Evolutionary conservation across 2,329 filamentous ascomycete species (phyloP), one percentile per base, ranked within the genome.

Genomic region (Verticillium nonalfalfae): DNA sequence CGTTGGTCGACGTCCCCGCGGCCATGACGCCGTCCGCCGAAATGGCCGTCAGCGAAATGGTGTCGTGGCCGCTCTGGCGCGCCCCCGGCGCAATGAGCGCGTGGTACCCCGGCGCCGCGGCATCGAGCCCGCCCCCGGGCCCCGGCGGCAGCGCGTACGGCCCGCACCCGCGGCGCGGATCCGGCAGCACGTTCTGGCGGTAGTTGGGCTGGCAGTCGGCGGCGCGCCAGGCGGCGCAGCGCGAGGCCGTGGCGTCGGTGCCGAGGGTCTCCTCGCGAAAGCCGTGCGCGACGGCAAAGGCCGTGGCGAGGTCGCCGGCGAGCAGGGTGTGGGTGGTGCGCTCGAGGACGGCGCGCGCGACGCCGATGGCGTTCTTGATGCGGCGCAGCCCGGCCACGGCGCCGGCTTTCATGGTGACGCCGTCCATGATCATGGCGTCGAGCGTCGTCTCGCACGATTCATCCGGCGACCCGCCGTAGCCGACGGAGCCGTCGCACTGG

Each of bases 401-500:
- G 52, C 82, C 82, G 0, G 77, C 75, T 15, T 83, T 81, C 72
- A 85, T 76, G n/a, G 75, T 80, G 0, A 70, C 71, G 34, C 82
- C 82, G 68, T 85, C 82, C 78, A 85, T 84, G 69, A 85, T 77
- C 74, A 85, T 76, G n/a, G 82, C 82, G 70, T 85, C 82, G 14
- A 85, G 79, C 0, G 82, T 84, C 3, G 82, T 85, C 72, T 85
- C 82, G 71, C 82, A 85, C 36, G 72, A 69, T 68, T 85, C 82
- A 64, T 83, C 81, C 0, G 82, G 81, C 2, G 81, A 83, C 7
- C 82, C 82, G 60, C 82, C 82, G 66, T 73, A 83, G 59, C 82
- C 82, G 40, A 85, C 82, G 40, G 76, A 82, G 57, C 78, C 77
- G 67, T 85, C 82, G 71, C 82, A 85, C 64, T 80, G 82, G 58